phyloP scores from a whole-genome alignment of 2,329 filamentous ascomycete species.

The Penicillium sp. region DNA sequence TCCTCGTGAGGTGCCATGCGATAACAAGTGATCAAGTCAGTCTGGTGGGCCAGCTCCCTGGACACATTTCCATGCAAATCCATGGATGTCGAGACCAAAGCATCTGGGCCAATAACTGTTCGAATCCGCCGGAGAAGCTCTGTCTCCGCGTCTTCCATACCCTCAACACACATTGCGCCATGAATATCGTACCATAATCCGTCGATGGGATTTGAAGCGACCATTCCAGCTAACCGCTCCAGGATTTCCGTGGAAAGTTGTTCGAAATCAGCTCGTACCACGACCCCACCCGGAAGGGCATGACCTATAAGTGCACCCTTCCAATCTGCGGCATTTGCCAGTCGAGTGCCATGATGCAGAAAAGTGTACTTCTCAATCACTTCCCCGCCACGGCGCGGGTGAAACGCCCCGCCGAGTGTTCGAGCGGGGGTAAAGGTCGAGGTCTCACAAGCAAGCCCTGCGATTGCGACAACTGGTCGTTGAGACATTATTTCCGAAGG shows the following conservation, averaged over 20 bases:
- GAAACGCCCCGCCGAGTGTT: constrained; percentile 51
- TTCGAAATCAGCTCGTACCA: constrained; percentile 49
- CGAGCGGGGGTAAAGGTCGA: constrained; percentile 54
- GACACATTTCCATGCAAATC: constrained; percentile 58
- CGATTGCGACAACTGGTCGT: constrained; percentile 51
- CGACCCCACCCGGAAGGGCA: constrained; percentile 51
- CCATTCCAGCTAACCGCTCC: constrained; percentile 39
- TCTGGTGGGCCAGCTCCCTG: constrained; percentile 48
- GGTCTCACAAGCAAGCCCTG: constrained; percentile 55
- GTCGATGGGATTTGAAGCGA: constrained; percentile 37
- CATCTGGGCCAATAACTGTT: constrained; percentile 45
- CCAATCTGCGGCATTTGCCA: constrained; percentile 49
- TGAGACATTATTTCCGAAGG: constrained; percentile 24
- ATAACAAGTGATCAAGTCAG: constrained; percentile 55
- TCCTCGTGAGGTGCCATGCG: constrained; percentile 55
- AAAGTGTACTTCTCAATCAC: constrained; percentile 49
- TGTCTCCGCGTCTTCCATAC: constrained; percentile 49
- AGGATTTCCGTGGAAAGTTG: constrained; percentile 45
- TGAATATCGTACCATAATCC: constrained; percentile 58
- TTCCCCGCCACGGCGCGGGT: constrained; percentile 46
- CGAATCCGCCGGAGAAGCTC: constrained; percentile 50
- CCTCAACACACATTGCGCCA: constrained; percentile 56
- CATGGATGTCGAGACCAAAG: constrained; percentile 55
- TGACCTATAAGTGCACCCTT: constrained; percentile 53
- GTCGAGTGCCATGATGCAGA: constrained; percentile 41